Evolutionary conservation across 1,284 basidiomycete species (phyloP).

Genomic region (Xerocomus nothofagi): DNA sequence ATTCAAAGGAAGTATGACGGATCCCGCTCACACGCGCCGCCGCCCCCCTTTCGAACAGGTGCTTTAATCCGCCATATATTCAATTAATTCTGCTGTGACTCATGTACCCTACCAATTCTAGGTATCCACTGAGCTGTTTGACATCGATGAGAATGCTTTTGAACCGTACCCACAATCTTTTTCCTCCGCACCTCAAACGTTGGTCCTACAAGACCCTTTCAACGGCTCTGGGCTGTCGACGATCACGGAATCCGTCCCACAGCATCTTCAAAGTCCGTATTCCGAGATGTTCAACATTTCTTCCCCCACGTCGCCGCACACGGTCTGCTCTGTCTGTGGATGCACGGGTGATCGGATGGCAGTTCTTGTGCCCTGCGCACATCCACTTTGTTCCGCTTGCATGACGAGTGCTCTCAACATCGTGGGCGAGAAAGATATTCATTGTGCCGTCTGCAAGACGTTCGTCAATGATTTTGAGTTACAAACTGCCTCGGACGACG

Average conservation of each 20-base stretch:
- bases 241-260: constrained; percentile 27
- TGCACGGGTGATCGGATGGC: constrained; percentile 51
- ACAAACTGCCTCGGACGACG: constrained; percentile 24
- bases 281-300: constrained; percentile 30
- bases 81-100: constrained; percentile 26
- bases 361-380: constrained; percentile 67
- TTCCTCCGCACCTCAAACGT: constrained; percentile 36
- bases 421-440: constrained; percentile 82
- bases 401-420: constrained; percentile 81
- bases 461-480: constrained; percentile 70
- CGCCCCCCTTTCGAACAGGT: constrained; percentile 53
- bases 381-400: constrained; percentile 74
- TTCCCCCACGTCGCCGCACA: constrained; percentile 11
- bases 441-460: constrained; percentile 71
- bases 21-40: constrained; percentile 66
- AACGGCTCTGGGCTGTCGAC: constrained; percentile 27
- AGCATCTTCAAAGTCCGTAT: constrained; percentile 21
- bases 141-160: constrained; percentile 70
- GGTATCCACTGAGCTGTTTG: constrained; percentile 59
- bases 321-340: constrained; percentile 53
- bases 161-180: constrained; percentile 49
- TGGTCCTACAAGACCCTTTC: constrained; percentile 35
- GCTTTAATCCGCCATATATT: constrained; percentile 8
- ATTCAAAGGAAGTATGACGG: constrained; percentile 69
- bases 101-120: constrained; percentile 34